Evolutionary conservation across 345 rosid species (phyloP).

Genomic region (Balakata baccata): DNA sequence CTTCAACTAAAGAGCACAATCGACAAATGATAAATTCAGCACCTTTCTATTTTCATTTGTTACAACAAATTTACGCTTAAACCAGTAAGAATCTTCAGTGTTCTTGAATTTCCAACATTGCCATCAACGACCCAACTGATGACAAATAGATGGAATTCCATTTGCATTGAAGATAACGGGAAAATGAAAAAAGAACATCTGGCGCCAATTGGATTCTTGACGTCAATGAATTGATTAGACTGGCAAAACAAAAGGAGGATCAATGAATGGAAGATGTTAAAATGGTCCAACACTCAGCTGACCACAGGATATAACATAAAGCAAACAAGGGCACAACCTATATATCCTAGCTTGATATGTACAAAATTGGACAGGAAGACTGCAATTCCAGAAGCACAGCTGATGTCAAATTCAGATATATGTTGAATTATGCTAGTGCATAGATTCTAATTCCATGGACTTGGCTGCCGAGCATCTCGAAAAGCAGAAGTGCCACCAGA

Average conservation of each 20-base stretch:
- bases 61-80: too few species aligned
- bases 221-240: neutral
- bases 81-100: neutral
- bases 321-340: neutral
- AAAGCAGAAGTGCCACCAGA: slow-evolving; percentile 84
- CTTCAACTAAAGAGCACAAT: neutral
- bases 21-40: neutral
- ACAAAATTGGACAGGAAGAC: neutral
- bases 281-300: neutral
- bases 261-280: neutral
- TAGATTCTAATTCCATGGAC: slow-evolving; percentile 66
- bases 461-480: slow-evolving; percentile 67
- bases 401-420: neutral
- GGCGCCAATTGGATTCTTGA: neutral
- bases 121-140: too few species aligned
- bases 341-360: too few species aligned
- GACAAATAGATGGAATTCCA: neutral
- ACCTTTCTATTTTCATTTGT: too few species aligned
- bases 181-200: neutral
- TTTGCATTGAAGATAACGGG: neutral
- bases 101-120: neutral
- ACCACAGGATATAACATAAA: neutral
- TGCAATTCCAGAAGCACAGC: neutral
- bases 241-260: neutral
- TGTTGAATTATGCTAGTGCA: neutral